Percentiles rank a stretch among this genome's conserved stretches.
Conservation (phyloP, 1,284 basidiomycete species). For the Cerrena zonata region DNA sequence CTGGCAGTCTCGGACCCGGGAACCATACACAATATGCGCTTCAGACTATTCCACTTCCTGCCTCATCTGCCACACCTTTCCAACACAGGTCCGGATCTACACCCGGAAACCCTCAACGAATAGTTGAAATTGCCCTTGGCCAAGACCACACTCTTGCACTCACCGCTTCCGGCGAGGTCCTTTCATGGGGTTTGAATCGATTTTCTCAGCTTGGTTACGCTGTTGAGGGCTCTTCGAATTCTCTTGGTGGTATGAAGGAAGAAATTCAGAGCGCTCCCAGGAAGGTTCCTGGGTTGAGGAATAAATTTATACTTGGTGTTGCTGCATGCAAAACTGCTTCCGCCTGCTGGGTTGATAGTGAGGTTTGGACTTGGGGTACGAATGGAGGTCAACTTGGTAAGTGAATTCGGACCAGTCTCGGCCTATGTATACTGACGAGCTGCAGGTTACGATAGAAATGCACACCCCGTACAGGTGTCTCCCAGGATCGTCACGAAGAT, state of each 20-base stretch:
- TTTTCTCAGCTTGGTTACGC: constrained; percentile 87
- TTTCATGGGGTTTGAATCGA: constrained; percentile 87
- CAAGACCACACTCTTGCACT: constrained; percentile 92
- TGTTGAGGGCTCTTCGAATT: constrained; percentile 45
- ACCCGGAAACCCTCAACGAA: constrained; percentile 10
- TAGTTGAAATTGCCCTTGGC: constrained; percentile 71
- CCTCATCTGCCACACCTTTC: neutral
- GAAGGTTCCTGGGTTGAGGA: constrained; percentile 77
- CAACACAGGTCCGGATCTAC: neutral
- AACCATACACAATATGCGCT: constrained; percentile 73
- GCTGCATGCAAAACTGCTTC: constrained; percentile 86
- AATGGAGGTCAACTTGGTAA: constrained; percentile 88
- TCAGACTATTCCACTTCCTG: neutral
- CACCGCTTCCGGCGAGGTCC: constrained; percentile 75
- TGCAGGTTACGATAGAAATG: constrained; percentile 66
- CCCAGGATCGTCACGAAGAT: constrained; percentile 84
- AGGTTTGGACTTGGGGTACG: constrained; percentile 94
- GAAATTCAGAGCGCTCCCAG: constrained; percentile 71
- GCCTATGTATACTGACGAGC: neutral
- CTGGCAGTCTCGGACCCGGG: constrained; percentile 60
- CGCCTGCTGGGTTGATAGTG: constrained; percentile 82
- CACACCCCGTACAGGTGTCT: constrained; percentile 73
- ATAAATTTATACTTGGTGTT: constrained; percentile 75
- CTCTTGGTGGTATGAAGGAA: constrained; percentile 2
- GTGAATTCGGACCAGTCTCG: constrained; percentile 11